Evolutionary conservation across 495 filamentous ascomycete genomes (phyloP).

Genomic region (Aspergillus kassunensis): DNA sequence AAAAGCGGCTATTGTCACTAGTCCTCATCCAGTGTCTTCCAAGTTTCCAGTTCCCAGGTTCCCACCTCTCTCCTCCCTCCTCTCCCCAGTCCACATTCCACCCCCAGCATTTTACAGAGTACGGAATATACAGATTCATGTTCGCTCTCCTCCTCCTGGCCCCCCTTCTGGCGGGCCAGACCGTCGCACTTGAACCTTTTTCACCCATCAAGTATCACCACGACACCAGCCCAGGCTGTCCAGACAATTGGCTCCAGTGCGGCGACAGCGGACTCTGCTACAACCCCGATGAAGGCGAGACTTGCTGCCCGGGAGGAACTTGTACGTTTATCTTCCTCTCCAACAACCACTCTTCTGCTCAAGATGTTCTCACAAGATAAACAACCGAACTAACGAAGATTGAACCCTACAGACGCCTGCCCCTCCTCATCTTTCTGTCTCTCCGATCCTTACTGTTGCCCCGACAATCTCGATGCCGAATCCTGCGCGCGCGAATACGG

Average conservation of each 20-base stretch:
- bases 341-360: neutral
- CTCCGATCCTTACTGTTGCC: constrained; percentile 12
- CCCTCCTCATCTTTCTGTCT: constrained; percentile 16
- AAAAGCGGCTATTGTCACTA: constrained; percentile 4
- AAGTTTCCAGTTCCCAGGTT: neutral
- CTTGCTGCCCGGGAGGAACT: constrained; percentile 16
- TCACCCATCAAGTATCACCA: constrained; percentile 10
- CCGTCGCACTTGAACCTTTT: constrained; percentile 1
- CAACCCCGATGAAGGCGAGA: constrained; percentile 9
- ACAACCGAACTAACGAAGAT: neutral
- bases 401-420: constrained; percentile 11
- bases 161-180: constrained; percentile 13
- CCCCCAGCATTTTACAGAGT: neutral
- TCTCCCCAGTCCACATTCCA: neutral
- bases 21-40: neutral
- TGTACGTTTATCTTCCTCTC: constrained; percentile 6
- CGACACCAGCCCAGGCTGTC: constrained; percentile 12
- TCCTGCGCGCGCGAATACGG: constrained; percentile 13
- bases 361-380: too few species aligned
- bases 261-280: constrained; percentile 16
- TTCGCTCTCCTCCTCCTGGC: constrained; percentile 6
- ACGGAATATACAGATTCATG: neutral
- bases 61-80: neutral
- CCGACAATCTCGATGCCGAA: constrained; percentile 9
- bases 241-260: constrained; percentile 9